phyloP scores from a whole-genome alignment of 179 eudicot genomes.

The Silene noctiflora region DNA sequence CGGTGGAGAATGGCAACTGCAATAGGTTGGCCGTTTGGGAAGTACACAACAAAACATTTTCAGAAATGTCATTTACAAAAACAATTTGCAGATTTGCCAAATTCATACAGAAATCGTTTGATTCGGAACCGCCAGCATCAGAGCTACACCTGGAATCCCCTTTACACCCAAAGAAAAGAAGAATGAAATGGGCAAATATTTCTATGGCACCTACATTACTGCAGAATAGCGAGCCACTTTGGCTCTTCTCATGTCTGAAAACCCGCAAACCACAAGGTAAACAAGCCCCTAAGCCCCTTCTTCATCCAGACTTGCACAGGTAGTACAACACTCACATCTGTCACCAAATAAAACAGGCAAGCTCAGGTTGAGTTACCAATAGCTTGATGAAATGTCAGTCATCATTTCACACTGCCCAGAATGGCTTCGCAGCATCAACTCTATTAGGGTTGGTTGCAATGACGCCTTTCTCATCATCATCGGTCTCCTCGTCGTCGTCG shows the following conservation, averaged over 20 bases:
- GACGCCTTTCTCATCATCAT: constrained; percentile 16
- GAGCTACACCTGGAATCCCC: neutral
- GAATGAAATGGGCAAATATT: too few relatives aligned
- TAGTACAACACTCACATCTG: neutral
- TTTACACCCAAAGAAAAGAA: neutral
- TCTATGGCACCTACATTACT: neutral
- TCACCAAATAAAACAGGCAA: neutral
- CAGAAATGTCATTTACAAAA: too few relatives aligned
- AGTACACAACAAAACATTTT: too few relatives aligned
- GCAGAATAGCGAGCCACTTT: neutral
- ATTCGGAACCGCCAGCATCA: neutral
- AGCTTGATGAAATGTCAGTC: neutral
- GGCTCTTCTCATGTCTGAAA: neutral
- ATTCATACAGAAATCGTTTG: too few relatives aligned
- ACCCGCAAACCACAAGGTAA: neutral
- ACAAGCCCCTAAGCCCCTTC: neutral
- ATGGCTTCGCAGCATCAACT: constrained; percentile 54
- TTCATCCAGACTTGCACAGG: neutral
- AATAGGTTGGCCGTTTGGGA: too few relatives aligned
- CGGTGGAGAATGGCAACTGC: too few relatives aligned
- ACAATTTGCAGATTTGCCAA: too few relatives aligned
- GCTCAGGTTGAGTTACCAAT: neutral
- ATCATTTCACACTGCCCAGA: constrained; percentile 64
- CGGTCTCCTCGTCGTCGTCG: constrained; percentile 21
- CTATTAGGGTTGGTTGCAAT: constrained; percentile 25